These are phyloP conservation scores for Nakataea oryzae DNA, from an alignment of 2,329 filamentous ascomycete genomes.

Conservation along the genomic window DNA sequence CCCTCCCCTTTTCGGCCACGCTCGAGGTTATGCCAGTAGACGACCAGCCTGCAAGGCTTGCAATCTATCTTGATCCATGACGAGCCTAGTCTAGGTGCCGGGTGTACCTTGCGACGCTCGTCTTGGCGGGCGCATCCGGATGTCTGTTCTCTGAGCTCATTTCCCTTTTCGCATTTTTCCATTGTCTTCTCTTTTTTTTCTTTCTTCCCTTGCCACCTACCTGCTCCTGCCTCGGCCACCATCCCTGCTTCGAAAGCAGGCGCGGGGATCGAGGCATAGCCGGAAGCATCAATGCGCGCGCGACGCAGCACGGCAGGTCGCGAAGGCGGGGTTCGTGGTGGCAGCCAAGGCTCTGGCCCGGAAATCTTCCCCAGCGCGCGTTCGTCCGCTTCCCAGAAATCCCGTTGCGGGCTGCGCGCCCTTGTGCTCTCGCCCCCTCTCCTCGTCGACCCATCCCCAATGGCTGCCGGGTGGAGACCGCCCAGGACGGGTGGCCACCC, in stretches of 20 bases:
- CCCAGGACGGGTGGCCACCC: not conserved
- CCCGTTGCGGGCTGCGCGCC: not conserved
- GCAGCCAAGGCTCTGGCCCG: not conserved
- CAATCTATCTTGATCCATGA: not conserved
- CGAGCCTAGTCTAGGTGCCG: too few species aligned
- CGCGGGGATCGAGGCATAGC: not conserved
- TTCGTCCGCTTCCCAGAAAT: not conserved
- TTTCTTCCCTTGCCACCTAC: not conserved
- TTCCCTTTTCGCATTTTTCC: not conserved
- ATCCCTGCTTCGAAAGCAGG: not conserved
- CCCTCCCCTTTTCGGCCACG: not conserved
- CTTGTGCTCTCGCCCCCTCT: too few species aligned
- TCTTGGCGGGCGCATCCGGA: too few species aligned
- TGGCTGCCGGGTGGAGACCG: not conserved
- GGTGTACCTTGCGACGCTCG: too few species aligned
- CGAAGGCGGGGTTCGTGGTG: not conserved
- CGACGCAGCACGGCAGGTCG: not conserved
- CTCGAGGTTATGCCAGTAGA: not conserved
- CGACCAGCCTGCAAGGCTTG: too few species aligned
- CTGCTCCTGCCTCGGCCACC: not conserved
- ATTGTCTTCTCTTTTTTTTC: not conserved
- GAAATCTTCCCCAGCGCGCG: not conserved
- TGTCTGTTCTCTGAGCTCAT: too few species aligned
- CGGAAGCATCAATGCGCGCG: not conserved
- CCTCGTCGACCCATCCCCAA: too few species aligned